Evolutionary conservation across 371 early-diverging fungal species (phyloP), one percentile per base, ranked within the genome.

Genomic region (Rhizopus delemar): DNA sequence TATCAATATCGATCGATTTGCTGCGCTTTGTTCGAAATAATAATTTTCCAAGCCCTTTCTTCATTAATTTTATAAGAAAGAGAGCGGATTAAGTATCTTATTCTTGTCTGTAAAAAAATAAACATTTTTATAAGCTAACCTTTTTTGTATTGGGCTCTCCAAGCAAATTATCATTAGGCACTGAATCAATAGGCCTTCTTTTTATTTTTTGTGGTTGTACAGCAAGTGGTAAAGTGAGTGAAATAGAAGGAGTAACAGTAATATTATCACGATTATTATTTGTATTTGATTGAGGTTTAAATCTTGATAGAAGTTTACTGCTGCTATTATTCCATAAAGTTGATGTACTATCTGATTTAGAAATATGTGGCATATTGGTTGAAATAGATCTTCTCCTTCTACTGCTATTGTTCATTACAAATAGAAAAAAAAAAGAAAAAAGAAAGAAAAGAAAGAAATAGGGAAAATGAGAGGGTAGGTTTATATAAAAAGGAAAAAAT

Each of bases 381-480:
- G 65, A 59, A 15, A 64, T 29, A 5, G 65, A 64, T 56, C 60
- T 49, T 51, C 56, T 34, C 55, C 65, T 49, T 51, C 56, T 34
- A 55, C 65, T 49, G 12, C 31, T 43, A 29, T 31, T 22, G 51
- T 51, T 61, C 16, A 22, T 50, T 12, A 55, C 29, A 34, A 11
- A 54, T 29, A 33, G 34, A 28, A 29, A 56, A 35, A 29, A 33
- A 5, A 41, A 38, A 39, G 12, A 43, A 51, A 48, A 8, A 13
- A 41, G 12, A 45, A 50, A 62, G 31, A 43, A 22, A 45, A 51
- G 7, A 55, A 32, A 56, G 12, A 51, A 31, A 51, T n/a, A 35
- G 35, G 51, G 36, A 3, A 43, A 0, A 38, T 12, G 29, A 48
- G 9, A 34, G 8, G 13, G 28, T 13, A 28, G n/a, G 4, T 38